Base-by-base conservation (phyloP, 2,329 filamentous ascomycete species). In the Hypoxylon sp. region DNA sequence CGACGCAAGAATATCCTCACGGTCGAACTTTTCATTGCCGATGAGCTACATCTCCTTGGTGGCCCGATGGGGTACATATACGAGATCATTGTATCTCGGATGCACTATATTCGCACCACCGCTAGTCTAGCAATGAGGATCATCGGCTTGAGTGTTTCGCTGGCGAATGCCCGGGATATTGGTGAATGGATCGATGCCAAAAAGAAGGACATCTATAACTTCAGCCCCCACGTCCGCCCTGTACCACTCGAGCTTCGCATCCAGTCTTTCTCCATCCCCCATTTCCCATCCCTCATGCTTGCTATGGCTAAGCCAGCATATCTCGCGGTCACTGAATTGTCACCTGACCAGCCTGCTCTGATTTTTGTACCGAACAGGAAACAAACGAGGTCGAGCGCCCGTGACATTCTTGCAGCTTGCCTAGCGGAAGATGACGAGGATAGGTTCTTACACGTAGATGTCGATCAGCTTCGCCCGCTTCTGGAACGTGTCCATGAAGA, bases 191-290 rank as follows among this genome's bases (percentile, higher is more conserved):
- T 99, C 72, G 96, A 97, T 72, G 96, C 95, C 6, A 97, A 90
- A 79, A 98, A 98, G 83, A 96, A 99, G 78, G 97, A 96, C 52
- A 97, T 97, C 70, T 99, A 95, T 86, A 99, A 99, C 82, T 99
- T 99, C 83, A 97, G 93, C 74, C 96, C 96, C 1, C 91, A 95
- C 75, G 90, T 95, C 67, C 91, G 97, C 62, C 92, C 94, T 1
- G 89, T 98, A 17, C 94, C 95, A 21, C 83, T 99, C 32, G 95
- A 98, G 79, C 87, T 99, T 63, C 94, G 98, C 78, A 91, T 99
- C 51, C 96, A 99, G 80, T 95, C 94, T 0, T 99, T 96, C 82
- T 93, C 91, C 28, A 97, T 97, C 66, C 94, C 97, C 50, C 97
- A 99, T 78, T 98, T 97, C 82, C 97, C 96, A 3, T 98, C 96